Evolutionary conservation across 441 rosid genomes (phyloP), one percentile per base, ranked within the genome.

Genomic region (Sinapis alba): DNA sequence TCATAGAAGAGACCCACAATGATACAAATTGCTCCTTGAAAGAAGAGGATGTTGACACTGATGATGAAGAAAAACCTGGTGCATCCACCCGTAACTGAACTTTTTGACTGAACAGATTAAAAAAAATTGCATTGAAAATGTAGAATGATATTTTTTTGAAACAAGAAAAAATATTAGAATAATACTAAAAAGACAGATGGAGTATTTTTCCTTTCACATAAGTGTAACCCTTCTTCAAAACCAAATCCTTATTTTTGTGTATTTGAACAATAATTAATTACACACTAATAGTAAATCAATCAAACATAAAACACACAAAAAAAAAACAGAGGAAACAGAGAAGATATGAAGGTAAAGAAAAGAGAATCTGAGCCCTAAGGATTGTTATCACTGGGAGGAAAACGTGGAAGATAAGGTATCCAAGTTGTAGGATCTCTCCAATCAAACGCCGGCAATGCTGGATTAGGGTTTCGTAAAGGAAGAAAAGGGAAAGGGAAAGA

Each of bases 391-490:
- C 45, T 69, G 0, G 95, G 86, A 74, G 89, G 86, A 24, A 83
- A 84, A 36, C 89, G 89, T 65, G 94, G 84, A 61, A 79, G 58
- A 62, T 72, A 65, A 15, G 84, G 84, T 23, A 78, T 62, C 88
- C 84, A 83, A 9, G 84, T 78, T 9, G 23, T 78, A 2, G 86
- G 85, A 71, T 85, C 79, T 61, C 51, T 63, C 69, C 76, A 83
- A 18, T 78, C 79, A 6, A 73, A 71, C 16, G 80, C 79, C 10
- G 86, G 82, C 11, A 76, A 57, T 6, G 85, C 66, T 0, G 76
- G 72, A 12, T 82, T 78, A 12, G 83, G 62, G 4, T 66, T 74
- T 10, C 83, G 78, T 20, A 71, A 68, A 4, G 72, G 82, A 21
- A 15, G 79, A 64, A 69, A 78, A 1, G 91, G 86, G 54, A 74